A percentile compares a stretch with the other conserved stretches of the same genome.
Conservation (phyloP, 1,139 yeast genomes). For the Pichia sp. region DNA sequence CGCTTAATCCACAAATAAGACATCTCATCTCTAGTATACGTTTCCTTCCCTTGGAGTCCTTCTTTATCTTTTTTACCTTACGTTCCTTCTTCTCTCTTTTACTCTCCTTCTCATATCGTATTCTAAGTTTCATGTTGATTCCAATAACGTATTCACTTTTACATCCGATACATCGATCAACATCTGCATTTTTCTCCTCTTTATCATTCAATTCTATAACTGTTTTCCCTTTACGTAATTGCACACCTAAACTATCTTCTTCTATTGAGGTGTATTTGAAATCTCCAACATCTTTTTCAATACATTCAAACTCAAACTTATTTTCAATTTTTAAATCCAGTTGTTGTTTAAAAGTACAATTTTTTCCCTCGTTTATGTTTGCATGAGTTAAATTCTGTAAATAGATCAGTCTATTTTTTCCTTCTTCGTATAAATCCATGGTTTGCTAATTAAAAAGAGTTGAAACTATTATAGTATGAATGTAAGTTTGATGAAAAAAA, state of each 20-base stretch:
- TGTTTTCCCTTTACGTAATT: not conserved
- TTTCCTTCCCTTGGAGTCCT: not conserved
- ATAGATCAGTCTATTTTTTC: not conserved
- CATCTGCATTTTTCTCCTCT: not conserved
- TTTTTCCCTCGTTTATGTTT: not conserved
- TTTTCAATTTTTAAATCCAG: constrained; percentile 1
- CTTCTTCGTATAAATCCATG: not conserved
- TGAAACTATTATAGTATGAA: too few species aligned
- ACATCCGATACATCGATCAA: constrained; percentile 47
- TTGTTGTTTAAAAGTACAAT: constrained; percentile 1
- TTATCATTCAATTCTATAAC: not conserved
- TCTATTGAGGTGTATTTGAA: not conserved
- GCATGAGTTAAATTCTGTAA: not conserved
- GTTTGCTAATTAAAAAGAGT: too few species aligned
- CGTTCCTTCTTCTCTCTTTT: not conserved
- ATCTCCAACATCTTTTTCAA: not conserved
- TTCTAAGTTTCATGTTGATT: constrained; percentile 11
- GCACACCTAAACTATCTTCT: not conserved
- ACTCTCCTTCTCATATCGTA: constrained; percentile 1
- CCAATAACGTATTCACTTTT: constrained; percentile 13
- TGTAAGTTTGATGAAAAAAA: not conserved
- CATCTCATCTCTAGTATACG: not conserved
- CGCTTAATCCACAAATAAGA: not conserved
- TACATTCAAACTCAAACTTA: constrained; percentile 1
- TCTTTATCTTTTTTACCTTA: not conserved